Base-by-base conservation (phyloP, 768 basidiomycete species). In the Multifurca ochricompacta region DNA sequence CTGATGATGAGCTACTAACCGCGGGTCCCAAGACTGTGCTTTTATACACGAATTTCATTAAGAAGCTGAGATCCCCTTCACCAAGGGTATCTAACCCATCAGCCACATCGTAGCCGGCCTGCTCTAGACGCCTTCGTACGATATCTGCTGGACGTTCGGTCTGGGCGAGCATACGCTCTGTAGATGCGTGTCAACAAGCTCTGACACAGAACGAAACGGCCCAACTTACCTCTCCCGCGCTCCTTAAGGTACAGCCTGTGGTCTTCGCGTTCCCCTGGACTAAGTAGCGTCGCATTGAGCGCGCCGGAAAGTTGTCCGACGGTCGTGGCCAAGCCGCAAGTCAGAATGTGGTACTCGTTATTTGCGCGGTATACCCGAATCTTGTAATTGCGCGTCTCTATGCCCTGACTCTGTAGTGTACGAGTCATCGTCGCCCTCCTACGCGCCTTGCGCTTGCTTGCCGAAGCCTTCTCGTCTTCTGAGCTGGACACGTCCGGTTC, bases 11-110 rank as follows among this genome's bases (percentile, higher is more conserved):
- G 3, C 16, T 3, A 75, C 82, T 50, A 66, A 86, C 85, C 57
- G 79, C 69, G 44, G 81, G 74, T 11, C 79, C 82, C 16, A 90
- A 73, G 14, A 81, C 72, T 57, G 82, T 82, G 62, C 79, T 85
- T 66, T 93, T 91, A 71, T 88, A 97, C 18, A 94, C 81, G 62
- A 97, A 95, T 63, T 85, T 87, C 67, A 91, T 78, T 23, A 99
- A 74, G 65, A 94, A 94, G 5, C 82, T 78, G 57, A 96, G 72
- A 49, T 89, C 87, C n/a, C 90, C 87, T 4, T 79, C 79, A 0
- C 83, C 85, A 6, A 96, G 73, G 39, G 84, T 75, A 54, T 91
- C 85, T 6, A 87, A 68, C 36, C 85, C 83, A 66, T 99, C 95
- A 16, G 80, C 76, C 19, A 81, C 77, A 46, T 85, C 82, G 62